Conservation (phyloP, 2,329 filamentous ascomycete species). For the Stagonosporopsis cucurbitacearum region DNA sequence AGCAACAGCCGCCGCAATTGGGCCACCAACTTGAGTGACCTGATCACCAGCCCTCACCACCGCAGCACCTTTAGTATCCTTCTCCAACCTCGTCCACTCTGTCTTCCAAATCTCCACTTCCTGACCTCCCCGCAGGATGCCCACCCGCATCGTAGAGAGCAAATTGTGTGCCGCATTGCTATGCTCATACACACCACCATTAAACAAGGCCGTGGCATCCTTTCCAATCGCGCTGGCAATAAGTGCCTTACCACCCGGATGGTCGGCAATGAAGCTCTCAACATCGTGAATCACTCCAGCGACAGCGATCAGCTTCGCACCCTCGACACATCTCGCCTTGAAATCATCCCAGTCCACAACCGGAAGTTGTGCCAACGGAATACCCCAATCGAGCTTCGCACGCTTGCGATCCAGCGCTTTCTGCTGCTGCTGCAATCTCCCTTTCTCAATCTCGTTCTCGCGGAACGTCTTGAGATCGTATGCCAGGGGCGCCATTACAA, state of each 20-base stretch:
- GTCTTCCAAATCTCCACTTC: slow-evolving; percentile 52
- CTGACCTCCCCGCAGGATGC: slow-evolving; percentile 47
- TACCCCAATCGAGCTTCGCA: slow-evolving; percentile 47
- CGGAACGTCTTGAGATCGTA: slow-evolving; percentile 51
- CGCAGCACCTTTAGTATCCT: slow-evolving; percentile 76
- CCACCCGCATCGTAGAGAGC: slow-evolving; percentile 49
- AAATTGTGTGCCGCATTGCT: slow-evolving; percentile 51
- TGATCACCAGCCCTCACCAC: slow-evolving; percentile 83
- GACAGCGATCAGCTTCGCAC: slow-evolving; percentile 44
- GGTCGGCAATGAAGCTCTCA: slow-evolving; percentile 44
- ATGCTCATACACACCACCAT: slow-evolving; percentile 50
- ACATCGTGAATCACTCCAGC: slow-evolving; percentile 51
- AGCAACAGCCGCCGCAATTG: slow-evolving; percentile 79
- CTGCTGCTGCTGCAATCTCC: slow-evolving; percentile 49
- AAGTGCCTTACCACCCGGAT: slow-evolving; percentile 49
- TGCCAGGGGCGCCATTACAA: slow-evolving; percentile 34
- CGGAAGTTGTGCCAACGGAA: slow-evolving; percentile 45
- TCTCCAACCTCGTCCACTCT: slow-evolving; percentile 60
- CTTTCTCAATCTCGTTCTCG: slow-evolving; percentile 51
- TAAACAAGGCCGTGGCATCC: slow-evolving; percentile 50
- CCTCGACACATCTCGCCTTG: slow-evolving; percentile 31
- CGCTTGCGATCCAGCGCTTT: slow-evolving; percentile 49
- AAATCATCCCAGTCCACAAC: slow-evolving; percentile 51
- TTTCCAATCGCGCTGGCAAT: slow-evolving; percentile 47
- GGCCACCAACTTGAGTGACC: slow-evolving; percentile 77